These are phyloP conservation scores for Nicotiana attenuata DNA, from an alignment of 257 asterid genomes.

Conservation along the genomic window DNA sequence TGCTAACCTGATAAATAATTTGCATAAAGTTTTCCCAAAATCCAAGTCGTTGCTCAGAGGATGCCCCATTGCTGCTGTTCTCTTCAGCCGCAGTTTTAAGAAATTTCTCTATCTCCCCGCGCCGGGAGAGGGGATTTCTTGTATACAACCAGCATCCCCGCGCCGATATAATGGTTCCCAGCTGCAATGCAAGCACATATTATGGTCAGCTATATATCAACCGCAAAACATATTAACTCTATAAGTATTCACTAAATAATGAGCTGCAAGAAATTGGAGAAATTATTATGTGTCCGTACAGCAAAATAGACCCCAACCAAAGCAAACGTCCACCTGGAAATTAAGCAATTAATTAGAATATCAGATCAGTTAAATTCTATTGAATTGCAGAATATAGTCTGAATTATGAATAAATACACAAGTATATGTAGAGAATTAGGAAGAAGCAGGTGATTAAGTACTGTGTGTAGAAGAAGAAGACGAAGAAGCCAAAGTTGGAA, in stretches of 20 bases:
- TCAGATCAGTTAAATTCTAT: not conserved
- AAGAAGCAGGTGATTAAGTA: slow-evolving; percentile 4
- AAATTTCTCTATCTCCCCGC: slow-evolving; percentile 33
- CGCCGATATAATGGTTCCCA: slow-evolving; percentile 57
- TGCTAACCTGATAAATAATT: slow-evolving; percentile 51
- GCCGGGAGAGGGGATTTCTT: slow-evolving; percentile 10
- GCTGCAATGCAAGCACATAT: slow-evolving; percentile 36
- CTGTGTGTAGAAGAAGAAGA: slow-evolving; percentile 92
- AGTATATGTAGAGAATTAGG: no score
- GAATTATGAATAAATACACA: not conserved
- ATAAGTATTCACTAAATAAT: no score
- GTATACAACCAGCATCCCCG: slow-evolving; percentile 48
- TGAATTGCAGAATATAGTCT: not conserved
- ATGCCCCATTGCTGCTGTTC: not conserved
- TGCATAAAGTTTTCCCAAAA: slow-evolving; percentile 43
- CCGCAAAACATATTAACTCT: not conserved
- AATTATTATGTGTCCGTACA: slow-evolving; percentile 33
- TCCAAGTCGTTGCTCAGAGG: slow-evolving; percentile 34
- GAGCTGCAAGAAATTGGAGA: not conserved
- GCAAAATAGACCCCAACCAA: slow-evolving; percentile 68
- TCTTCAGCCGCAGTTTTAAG: slow-evolving; percentile 28
- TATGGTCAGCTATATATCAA: not conserved
- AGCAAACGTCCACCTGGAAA: slow-evolving; percentile 80
- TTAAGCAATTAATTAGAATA: slow-evolving; percentile 8
- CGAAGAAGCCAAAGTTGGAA: slow-evolving; percentile 54